phyloP scores from a whole-genome alignment of 148 eudicot species.

The Rhododendron williamsianum region DNA sequence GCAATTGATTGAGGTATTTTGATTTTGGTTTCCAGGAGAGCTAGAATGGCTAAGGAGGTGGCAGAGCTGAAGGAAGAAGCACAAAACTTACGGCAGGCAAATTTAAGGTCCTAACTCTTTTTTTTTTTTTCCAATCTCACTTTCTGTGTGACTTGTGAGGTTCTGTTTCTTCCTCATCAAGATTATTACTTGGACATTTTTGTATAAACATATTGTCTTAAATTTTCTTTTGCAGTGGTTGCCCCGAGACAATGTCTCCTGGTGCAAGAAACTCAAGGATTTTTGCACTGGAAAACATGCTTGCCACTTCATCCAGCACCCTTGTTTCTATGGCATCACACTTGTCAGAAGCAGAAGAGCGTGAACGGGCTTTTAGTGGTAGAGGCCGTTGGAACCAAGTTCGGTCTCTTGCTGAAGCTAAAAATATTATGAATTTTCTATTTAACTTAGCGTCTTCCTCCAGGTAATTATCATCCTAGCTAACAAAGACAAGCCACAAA shows the following conservation, averaged over 20 bases:
- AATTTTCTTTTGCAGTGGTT: constrained; percentile 37
- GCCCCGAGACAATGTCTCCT: constrained; percentile 79
- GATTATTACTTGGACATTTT: background rate
- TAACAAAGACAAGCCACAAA: background rate
- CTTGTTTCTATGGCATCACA: constrained; percentile 97
- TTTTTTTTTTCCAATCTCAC: background rate
- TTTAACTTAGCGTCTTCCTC: constrained; percentile 82
- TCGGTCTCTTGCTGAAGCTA: constrained; percentile 85
- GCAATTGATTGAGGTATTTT: background rate
- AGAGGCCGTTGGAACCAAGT: constrained; percentile 96
- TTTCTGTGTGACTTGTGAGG: background rate
- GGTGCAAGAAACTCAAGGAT: constrained; percentile 96
- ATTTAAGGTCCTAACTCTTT: constrained; percentile 37
- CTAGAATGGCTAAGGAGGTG: constrained; percentile 91
- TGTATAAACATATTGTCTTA: background rate
- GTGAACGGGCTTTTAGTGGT: constrained; percentile 83
- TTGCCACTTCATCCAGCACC: constrained; percentile 81
- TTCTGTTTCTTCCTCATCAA: background rate
- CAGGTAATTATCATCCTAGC: constrained; percentile 42
- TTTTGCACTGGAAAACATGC: constrained; percentile 95
- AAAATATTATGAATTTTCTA: constrained; percentile 74
- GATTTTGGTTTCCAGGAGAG: constrained; percentile 55
- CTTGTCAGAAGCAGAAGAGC: constrained; percentile 95
- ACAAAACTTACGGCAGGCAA: constrained; percentile 48
- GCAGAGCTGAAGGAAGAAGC: constrained; percentile 87